A percentile compares a stretch with the other conserved stretches of the same genome.
Conservation (phyloP, 2,329 filamentous ascomycete species). For the Metarhizium brunneum region DNA sequence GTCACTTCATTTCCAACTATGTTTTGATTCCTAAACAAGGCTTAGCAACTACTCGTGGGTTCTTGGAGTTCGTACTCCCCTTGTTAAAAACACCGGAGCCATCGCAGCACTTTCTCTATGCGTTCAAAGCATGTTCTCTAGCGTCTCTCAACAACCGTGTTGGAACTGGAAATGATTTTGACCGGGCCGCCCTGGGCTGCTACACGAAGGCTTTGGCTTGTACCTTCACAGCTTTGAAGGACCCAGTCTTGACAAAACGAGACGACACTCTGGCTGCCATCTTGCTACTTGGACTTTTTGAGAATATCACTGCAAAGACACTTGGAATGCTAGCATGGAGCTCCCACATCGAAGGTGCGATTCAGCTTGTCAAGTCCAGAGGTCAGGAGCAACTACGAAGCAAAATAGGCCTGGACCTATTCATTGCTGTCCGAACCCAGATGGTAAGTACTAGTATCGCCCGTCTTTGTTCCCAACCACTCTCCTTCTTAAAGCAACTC, state of each 20-base stretch:
- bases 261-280: slow-evolving; percentile 51
- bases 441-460: slow-evolving; percentile 30
- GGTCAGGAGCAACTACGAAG: slow-evolving; percentile 44
- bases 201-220: slow-evolving; percentile 45
- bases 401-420: slow-evolving; percentile 42
- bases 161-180: slow-evolving; percentile 21
- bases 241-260: slow-evolving; percentile 34
- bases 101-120: slow-evolving; percentile 38
- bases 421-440: slow-evolving; percentile 48
- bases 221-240: slow-evolving; percentile 42
- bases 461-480: not conserved
- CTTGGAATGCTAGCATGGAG: slow-evolving; percentile 48
- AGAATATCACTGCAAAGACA: slow-evolving; percentile 47
- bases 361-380: slow-evolving; percentile 47
- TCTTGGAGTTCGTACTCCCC: slow-evolving; percentile 48
- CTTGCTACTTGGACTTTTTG: slow-evolving; percentile 48
- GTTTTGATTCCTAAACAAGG: slow-evolving; percentile 42
- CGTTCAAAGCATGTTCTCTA: slow-evolving; percentile 49
- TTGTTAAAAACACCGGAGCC: slow-evolving; percentile 34
- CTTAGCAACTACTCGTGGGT: slow-evolving; percentile 33
- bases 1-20: slow-evolving; percentile 52
- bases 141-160: slow-evolving; percentile 45
- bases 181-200: slow-evolving; percentile 31
- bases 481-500: not conserved
- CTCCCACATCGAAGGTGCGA: slow-evolving; percentile 52